Evolutionary conservation across 176 grass and related monocot genomes (phyloP).

Genomic region (Ensete glaucum): DNA sequence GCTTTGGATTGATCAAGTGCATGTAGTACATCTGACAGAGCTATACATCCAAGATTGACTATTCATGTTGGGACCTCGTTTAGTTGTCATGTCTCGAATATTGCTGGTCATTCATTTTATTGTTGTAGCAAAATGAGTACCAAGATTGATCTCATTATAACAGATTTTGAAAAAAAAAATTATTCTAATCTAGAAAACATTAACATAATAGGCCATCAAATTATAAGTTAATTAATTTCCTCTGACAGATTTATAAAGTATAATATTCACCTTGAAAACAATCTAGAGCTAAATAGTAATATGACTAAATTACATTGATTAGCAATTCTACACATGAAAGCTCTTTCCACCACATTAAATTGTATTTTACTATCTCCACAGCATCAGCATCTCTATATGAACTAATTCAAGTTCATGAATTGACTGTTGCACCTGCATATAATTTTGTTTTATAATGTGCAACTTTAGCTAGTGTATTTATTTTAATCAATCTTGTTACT

Average conservation of each 20-base stretch:
- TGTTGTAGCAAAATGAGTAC: neutral
- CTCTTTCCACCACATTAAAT: neutral
- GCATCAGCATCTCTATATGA: no score
- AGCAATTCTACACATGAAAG: neutral
- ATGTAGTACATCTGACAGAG: no score
- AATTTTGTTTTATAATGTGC: no score
- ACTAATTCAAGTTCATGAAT: no score
- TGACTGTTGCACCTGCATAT: no score
- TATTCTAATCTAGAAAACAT: neutral
- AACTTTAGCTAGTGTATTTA: no score
- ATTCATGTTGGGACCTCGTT: no score
- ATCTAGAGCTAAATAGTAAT: neutral
- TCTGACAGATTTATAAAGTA: neutral
- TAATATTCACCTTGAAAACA: neutral
- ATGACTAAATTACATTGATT: neutral
- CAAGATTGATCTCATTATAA: neutral
- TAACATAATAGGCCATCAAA: neutral
- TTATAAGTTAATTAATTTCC: neutral
- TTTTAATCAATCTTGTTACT: no score
- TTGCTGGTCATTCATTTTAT: neutral
- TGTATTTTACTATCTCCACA: neutral
- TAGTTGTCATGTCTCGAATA: neutral
- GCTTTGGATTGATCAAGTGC: neutral
- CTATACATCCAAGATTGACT: no score
- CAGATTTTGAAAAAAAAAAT: neutral